A percentile compares a stretch with the other conserved stretches of the same genome.
Evolutionary conservation across 2,329 filamentous ascomycete species (phyloP).

Genomic region (Sphaerostilbella broomeana): DNA sequence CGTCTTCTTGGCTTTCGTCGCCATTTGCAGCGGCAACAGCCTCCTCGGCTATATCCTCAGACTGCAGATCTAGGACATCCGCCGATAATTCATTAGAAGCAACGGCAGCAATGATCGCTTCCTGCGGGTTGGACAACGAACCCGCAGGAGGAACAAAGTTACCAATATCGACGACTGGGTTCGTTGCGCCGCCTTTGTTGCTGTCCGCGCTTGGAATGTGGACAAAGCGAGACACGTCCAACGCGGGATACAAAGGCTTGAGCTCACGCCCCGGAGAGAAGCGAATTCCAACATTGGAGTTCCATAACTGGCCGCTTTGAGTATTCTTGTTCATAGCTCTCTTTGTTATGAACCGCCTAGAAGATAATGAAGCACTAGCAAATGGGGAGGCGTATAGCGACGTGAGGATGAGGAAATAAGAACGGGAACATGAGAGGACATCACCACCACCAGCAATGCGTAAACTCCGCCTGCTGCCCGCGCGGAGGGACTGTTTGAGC

Average conservation of each 20-base stretch:
- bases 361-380: no score
- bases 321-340: slow-evolving; percentile 12
- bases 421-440: no score
- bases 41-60: neutral
- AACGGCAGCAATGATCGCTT: neutral
- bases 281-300: slow-evolving; percentile 24
- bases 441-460: slow-evolving; percentile 24
- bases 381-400: neutral
- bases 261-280: slow-evolving; percentile 21
- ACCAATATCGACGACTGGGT: no score
- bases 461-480: slow-evolving; percentile 11
- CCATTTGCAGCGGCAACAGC: neutral
- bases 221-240: slow-evolving; percentile 23
- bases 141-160: no score
- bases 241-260: slow-evolving; percentile 20
- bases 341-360: slow-evolving; percentile 5
- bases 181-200: neutral
- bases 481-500: no score
- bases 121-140: neutral
- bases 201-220: slow-evolving; percentile 11
- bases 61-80: neutral
- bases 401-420: slow-evolving; percentile 16
- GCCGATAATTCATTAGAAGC: neutral
- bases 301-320: slow-evolving; percentile 22
- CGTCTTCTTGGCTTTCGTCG: neutral